Evolutionary conservation across 768 basidiomycete species (phyloP), one percentile per base, ranked within the genome.

Genomic region (Calocybe indica): DNA sequence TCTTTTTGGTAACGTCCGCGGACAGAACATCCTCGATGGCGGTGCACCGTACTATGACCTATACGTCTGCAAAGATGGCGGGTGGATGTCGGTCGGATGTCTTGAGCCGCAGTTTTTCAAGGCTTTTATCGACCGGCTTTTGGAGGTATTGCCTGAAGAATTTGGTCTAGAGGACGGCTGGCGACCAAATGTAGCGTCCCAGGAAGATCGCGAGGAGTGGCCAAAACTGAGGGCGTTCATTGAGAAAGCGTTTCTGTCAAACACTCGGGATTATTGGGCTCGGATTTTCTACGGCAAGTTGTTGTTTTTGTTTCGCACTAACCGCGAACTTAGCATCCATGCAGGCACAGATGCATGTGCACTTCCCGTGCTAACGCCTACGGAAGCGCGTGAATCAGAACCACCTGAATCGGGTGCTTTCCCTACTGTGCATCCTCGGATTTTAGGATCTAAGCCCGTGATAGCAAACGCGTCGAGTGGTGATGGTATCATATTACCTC

Each of bases 11-110:
- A 65, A 65, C 22, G 62, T 64, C 15, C 72, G 83, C 46, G 85
- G 84, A 14, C 62, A 64, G 5, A 85, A 86, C 54, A 37, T 74
- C 1, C 75, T 92, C 14, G 89, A 89, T 53, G 86, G 87, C 0
- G 88, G 85, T 3, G 76, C 86, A 5, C 89, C 89, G 0, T 90
- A 82, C 67, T 92, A 92, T 57, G 74, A 72, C 49, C 66, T 87
- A 7, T 91, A 92, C 55, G 71, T 73, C 0, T 90, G 88, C 59
- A 71, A 79, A 47, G 87, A 85, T 58, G 83, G 82, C 1, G 66
- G 74, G 35, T 88, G 79, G 75, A 86, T 92, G 75, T 79, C 83
- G 2, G 77, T 92, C 28, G 88, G 79, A 29, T 88, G 86, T 56
- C 60, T 88, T 9, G 88, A 90, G 58, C 82, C 85, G 5, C 75